A percentile compares a stretch with the other conserved stretches of the same genome.
phyloP scores from a whole-genome alignment of 495 filamentous ascomycete genomes.

The Neurospora tetrasperma region DNA sequence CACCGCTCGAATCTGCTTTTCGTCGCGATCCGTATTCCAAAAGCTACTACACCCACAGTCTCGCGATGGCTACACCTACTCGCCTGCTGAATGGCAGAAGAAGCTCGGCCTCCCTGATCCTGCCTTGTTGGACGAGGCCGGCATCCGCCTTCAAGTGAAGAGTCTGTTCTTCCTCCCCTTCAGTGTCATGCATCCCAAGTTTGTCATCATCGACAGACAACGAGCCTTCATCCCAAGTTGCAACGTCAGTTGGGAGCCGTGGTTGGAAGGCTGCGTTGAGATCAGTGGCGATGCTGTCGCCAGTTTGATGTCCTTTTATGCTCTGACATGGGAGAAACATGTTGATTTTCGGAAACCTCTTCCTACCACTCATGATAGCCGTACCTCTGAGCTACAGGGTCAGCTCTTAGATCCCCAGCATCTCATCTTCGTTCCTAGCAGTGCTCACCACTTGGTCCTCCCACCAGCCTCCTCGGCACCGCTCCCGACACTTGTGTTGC shows the following conservation, averaged over 20 bases:
- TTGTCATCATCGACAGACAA: slow-evolving; percentile 55
- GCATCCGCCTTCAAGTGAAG: slow-evolving; percentile 55
- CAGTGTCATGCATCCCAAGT: slow-evolving; percentile 71
- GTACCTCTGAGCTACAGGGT: not conserved
- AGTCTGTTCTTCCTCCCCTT: slow-evolving; percentile 64
- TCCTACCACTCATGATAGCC: not conserved
- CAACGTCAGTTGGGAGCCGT: slow-evolving; percentile 68
- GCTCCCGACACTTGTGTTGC: slow-evolving; percentile 48
- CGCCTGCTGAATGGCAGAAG: slow-evolving; percentile 41
- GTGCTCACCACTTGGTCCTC: slow-evolving; percentile 6
- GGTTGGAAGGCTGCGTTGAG: slow-evolving; percentile 61
- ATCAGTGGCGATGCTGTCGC: slow-evolving; percentile 45
- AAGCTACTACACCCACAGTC: slow-evolving; percentile 57
- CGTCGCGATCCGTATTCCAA: slow-evolving; percentile 53
- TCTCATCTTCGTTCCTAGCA: slow-evolving; percentile 7
- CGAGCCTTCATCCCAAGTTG: slow-evolving; percentile 54
- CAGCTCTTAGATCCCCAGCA: not conserved
- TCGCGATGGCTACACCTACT: slow-evolving; percentile 45
- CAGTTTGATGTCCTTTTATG: slow-evolving; percentile 50
- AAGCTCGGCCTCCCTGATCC: slow-evolving; percentile 49
- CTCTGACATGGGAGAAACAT: slow-evolving; percentile 41
- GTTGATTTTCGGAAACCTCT: slow-evolving; percentile 1
- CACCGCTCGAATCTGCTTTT: slow-evolving; percentile 39
- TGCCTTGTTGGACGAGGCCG: slow-evolving; percentile 35
- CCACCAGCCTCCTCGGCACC: not conserved